These are phyloP conservation scores for Paracoccidioides brasiliensis DNA, from an alignment of 2,329 filamentous ascomycete genomes.

Conservation along the genomic window DNA sequence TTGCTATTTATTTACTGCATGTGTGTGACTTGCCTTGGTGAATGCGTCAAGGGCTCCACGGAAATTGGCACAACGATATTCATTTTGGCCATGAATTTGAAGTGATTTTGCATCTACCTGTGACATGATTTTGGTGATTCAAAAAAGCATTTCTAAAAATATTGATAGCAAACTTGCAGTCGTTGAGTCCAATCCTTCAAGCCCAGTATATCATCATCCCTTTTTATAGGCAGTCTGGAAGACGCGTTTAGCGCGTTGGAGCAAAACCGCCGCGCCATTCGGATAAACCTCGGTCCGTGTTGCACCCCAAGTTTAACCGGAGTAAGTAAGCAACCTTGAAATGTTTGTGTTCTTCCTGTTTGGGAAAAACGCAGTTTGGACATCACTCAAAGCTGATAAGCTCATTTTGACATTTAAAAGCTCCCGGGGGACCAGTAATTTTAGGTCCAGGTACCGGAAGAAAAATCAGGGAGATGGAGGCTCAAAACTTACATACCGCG, in stretches of 20 bases:
- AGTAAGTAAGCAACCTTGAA: conserved; percentile 9
- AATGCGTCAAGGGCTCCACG: conserved; percentile 31
- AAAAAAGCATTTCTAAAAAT: not conserved
- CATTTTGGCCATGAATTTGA: conserved; percentile 30
- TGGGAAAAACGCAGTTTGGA: conserved; percentile 15
- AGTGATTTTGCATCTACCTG: conserved; percentile 6
- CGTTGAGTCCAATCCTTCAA: too few species aligned
- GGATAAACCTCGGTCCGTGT: conserved; percentile 1
- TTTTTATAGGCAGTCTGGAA: not conserved
- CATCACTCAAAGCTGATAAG: not conserved
- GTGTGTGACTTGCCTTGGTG: conserved; percentile 20
- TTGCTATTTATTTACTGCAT: not conserved
- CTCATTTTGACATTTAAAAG: not conserved
- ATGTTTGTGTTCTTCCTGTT: conserved; percentile 35
- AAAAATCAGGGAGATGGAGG: conserved; percentile 25
- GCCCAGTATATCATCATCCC: too few species aligned
- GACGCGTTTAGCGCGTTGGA: not conserved
- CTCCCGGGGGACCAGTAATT: not conserved
- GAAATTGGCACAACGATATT: conserved; percentile 34
- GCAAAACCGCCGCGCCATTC: not conserved
- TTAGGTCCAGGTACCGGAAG: not conserved
- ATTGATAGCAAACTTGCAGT: too few species aligned
- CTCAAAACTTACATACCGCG: conserved; percentile 44
- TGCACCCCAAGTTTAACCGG: conserved; percentile 14
- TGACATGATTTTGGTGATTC: not conserved